Evolutionary conservation across 2,329 filamentous ascomycete species (phyloP).

Genomic region (Aspergillus tamarii): DNA sequence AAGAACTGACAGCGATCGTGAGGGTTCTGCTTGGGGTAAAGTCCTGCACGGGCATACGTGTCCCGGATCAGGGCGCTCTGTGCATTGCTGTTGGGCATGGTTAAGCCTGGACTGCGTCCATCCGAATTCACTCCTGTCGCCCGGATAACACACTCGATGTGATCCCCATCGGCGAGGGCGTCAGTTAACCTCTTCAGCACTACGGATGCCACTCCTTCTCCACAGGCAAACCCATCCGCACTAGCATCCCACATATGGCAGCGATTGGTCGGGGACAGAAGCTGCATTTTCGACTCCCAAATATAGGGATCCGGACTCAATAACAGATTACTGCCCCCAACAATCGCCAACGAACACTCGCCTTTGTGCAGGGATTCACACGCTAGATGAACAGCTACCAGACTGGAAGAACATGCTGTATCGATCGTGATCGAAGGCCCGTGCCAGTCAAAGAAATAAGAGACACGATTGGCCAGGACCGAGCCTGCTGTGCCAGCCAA

Average conservation of each 20-base stretch:
- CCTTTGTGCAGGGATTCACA: neutral
- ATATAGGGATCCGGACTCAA: too few species aligned
- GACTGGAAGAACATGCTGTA: neutral
- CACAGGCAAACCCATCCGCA: slow-evolving; percentile 53
- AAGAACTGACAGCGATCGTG: slow-evolving; percentile 45
- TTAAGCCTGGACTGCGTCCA: slow-evolving; percentile 28
- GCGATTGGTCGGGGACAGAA: neutral
- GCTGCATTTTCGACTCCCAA: too few species aligned
- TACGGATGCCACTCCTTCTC: slow-evolving; percentile 53
- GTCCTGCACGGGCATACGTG: slow-evolving; percentile 29
- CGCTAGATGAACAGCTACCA: neutral
- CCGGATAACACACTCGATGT: slow-evolving; percentile 41
- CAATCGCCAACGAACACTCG: neutral
- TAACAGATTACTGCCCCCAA: too few species aligned
- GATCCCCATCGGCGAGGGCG: slow-evolving; percentile 50
- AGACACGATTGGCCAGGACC: neutral
- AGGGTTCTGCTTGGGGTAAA: slow-evolving; percentile 3
- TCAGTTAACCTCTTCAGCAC: slow-evolving; percentile 53
- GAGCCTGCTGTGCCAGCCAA: too few species aligned
- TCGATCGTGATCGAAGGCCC: neutral
- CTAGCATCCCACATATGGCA: slow-evolving; percentile 21
- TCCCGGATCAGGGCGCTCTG: slow-evolving; percentile 40
- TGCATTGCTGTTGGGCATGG: slow-evolving; percentile 32
- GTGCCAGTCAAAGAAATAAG: neutral
- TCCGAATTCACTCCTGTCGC: slow-evolving; percentile 32